Conservation (phyloP, 768 basidiomycete species). For the Hemileccinum rubropunctum region DNA sequence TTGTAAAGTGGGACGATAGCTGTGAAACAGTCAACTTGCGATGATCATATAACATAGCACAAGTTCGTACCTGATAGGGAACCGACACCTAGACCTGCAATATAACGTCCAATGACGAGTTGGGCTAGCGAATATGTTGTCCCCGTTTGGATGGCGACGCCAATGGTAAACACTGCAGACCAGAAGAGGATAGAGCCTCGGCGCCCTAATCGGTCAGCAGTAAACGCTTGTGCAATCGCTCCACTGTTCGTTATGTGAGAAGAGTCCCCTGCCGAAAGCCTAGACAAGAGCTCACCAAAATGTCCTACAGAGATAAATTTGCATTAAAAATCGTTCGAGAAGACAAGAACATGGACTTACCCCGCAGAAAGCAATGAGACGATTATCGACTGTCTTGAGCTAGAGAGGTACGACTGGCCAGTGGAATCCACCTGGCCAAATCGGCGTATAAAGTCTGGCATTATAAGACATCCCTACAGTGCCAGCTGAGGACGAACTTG, state of each 20-base stretch:
- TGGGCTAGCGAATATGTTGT: constrained; percentile 59
- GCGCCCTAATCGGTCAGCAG: constrained; percentile 69
- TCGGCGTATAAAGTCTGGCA: constrained; percentile 70
- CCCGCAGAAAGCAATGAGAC: constrained; percentile 77
- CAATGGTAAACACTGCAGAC: constrained; percentile 69
- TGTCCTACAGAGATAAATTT: constrained; percentile 32
- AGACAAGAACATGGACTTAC: constrained; percentile 26
- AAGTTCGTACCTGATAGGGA: constrained; percentile 59
- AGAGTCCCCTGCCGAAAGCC: background rate
- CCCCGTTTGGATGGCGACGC: constrained; percentile 68
- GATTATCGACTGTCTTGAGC: constrained; percentile 70
- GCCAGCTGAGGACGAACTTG: background rate
- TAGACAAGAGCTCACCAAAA: constrained; percentile 41
- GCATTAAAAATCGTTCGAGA: background rate
- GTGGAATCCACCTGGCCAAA: constrained; percentile 55
- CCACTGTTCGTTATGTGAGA: constrained; percentile 39
- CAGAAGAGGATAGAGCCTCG: constrained; percentile 74
- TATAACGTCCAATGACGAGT: constrained; percentile 68
- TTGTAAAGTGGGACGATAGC: constrained; percentile 69
- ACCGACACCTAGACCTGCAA: constrained; percentile 77
- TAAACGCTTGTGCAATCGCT: constrained; percentile 69
- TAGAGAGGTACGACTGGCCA: constrained; percentile 52
- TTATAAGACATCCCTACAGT: constrained; percentile 68
- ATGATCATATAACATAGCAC: background rate
- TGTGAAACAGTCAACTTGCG: constrained; percentile 13